phyloP scores from a whole-genome alignment of 139 green algal genomes.

The Chlamydomonas asymmetrica region DNA sequence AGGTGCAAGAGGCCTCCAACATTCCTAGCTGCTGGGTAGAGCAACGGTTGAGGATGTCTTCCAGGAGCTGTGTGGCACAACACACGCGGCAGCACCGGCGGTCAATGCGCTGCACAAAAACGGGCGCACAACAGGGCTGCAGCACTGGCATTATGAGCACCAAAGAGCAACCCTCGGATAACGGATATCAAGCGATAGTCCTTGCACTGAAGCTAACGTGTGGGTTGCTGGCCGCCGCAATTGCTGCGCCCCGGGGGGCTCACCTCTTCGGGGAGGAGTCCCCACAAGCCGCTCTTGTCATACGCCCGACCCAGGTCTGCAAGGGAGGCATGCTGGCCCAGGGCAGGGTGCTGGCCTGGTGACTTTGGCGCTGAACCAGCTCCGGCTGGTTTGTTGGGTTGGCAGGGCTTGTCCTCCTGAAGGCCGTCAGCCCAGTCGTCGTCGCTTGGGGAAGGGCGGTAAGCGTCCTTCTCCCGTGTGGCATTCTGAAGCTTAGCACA shows the following conservation, averaged over 20 bases:
- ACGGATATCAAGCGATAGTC: neutral
- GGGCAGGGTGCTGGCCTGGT: no score
- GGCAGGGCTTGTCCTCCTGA: no score
- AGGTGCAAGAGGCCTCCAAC: constrained; percentile 68
- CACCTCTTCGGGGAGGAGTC: constrained; percentile 41
- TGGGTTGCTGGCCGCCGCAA: neutral
- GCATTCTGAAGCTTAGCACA: no score
- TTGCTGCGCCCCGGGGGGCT: neutral
- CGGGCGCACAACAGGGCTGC: neutral
- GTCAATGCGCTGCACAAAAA: no score
- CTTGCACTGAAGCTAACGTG: neutral
- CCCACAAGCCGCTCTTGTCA: constrained; percentile 32
- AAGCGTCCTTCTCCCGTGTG: no score
- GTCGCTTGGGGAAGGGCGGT: no score
- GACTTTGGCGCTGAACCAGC: no score
- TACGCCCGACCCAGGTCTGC: no score
- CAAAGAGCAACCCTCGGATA: neutral
- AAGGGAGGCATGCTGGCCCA: no score
- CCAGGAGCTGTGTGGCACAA: constrained; percentile 49
- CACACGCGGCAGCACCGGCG: no score
- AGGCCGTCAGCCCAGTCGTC: no score
- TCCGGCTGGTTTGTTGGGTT: no score
- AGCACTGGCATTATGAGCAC: neutral
- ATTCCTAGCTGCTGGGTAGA: constrained; percentile 56
- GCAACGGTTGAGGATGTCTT: constrained; percentile 67